These are phyloP conservation scores for Solanum bulbocastanum DNA, from an alignment of 257 asterid species.

Conservation along the genomic window DNA sequence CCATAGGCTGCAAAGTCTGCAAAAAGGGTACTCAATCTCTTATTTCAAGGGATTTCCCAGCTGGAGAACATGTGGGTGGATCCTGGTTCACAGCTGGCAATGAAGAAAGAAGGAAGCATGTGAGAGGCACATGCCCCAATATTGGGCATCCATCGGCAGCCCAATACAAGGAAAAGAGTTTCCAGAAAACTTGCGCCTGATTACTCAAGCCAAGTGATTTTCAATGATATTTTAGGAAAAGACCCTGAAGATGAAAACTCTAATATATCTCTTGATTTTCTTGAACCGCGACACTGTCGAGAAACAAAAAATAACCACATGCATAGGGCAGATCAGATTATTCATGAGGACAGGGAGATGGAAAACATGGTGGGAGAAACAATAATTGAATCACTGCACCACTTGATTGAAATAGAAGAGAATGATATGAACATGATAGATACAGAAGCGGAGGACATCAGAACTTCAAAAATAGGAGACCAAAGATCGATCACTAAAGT, in stretches of 20 bases:
- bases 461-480: too few species aligned
- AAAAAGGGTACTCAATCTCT: not conserved
- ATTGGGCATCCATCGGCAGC: not conserved
- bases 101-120: not conserved
- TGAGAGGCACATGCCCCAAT: not conserved
- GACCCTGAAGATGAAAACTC: not conserved
- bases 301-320: not conserved
- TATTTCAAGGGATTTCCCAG: not conserved
- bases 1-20: not conserved
- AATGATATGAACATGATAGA: too few species aligned
- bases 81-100: not conserved
- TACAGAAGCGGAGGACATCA: too few species aligned
- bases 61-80: not conserved
- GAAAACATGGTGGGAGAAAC: too few species aligned
- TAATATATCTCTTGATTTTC: not conserved
- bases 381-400: too few species aligned
- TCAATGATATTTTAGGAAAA: not conserved
- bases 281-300: not conserved
- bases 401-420: too few species aligned
- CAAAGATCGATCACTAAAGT: too few species aligned
- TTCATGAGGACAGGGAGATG: too few species aligned
- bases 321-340: too few species aligned
- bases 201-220: not conserved
- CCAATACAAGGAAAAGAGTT: not conserved
- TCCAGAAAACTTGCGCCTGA: not conserved